phyloP scores from a whole-genome alignment of 257 asterid species.

The Lycium ferocissimum region DNA sequence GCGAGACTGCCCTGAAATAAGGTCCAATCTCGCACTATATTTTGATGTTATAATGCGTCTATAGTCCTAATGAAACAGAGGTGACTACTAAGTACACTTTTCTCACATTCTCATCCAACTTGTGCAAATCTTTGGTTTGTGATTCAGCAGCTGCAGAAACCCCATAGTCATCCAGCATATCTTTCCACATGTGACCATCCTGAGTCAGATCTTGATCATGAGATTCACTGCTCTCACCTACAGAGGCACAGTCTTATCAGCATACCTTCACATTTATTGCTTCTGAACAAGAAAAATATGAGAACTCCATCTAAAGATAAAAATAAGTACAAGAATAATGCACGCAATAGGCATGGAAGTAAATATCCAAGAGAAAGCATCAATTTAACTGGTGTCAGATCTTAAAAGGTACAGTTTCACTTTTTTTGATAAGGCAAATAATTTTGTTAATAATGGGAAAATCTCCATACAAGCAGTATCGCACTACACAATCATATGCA shows the following conservation, averaged over 20 bases:
- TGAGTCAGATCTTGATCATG: conserved; percentile 43
- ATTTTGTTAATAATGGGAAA: not conserved
- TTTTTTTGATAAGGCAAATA: not conserved
- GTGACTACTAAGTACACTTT: conserved; percentile 22
- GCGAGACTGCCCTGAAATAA: not conserved
- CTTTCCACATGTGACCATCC: conserved; percentile 67
- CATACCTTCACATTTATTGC: conserved; percentile 16
- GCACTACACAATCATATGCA: not conserved
- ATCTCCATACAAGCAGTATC: not conserved
- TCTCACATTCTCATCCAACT: conserved; percentile 48
- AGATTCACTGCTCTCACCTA: conserved; percentile 54
- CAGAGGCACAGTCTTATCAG: conserved; percentile 45
- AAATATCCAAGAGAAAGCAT: conserved; percentile 24
- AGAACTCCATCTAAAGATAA: conserved; percentile 27
- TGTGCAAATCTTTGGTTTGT: conserved; percentile 41
- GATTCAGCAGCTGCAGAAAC: conserved; percentile 45
- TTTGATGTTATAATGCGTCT: conserved; percentile 8
- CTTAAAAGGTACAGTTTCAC: conserved; percentile 8
- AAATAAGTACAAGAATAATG: conserved; percentile 27
- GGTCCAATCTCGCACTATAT: not conserved
- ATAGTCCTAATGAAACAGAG: not conserved
- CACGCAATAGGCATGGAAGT: conserved; percentile 6
- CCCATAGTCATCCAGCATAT: conserved; percentile 54
- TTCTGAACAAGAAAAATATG: conserved; percentile 23
- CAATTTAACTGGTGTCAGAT: not conserved